Evolutionary conservation across 805 yeast genomes (phyloP).

Genomic region (Scheffersomyces stipitis): DNA sequence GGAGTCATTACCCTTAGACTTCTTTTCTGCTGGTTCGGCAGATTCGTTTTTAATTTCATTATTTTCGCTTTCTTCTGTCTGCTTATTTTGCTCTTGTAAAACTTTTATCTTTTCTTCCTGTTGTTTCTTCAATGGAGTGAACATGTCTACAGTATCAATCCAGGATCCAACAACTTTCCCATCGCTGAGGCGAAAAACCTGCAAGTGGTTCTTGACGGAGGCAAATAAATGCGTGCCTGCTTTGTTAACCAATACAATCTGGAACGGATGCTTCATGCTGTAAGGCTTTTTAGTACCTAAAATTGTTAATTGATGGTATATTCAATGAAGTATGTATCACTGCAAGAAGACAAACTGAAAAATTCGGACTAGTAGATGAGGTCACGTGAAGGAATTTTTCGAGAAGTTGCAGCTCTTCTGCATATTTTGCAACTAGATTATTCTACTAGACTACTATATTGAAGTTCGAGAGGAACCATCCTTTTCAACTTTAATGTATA

Average conservation of each 20-base stretch:
- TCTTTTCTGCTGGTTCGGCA: constrained; percentile 18
- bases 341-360: not conserved
- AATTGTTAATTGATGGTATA: no score
- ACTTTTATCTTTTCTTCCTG: constrained; percentile 41
- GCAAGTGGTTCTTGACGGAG: constrained; percentile 58
- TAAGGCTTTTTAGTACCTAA: no score
- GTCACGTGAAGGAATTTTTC: no score
- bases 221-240: constrained; percentile 52
- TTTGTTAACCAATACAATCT: constrained; percentile 47
- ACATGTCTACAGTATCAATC: constrained; percentile 58
- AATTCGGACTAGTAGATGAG: not conserved
- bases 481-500: no score
- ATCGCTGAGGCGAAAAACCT: constrained; percentile 43
- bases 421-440: no score
- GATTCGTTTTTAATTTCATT: not conserved
- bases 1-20: constrained; percentile 27
- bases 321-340: no score
- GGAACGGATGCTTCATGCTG: constrained; percentile 70
- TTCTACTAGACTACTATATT: no score
- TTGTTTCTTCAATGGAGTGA: constrained; percentile 46
- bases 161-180: constrained; percentile 56
- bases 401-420: no score
- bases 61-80: constrained; percentile 13
- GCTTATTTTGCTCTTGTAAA: constrained; percentile 28
- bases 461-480: no score